Percentiles rank a stretch among this genome's conserved stretches.
These are phyloP conservation scores for Kodamaea fungicola DNA, from an alignment of 1,139 yeast genomes.

Conservation along the genomic window DNA sequence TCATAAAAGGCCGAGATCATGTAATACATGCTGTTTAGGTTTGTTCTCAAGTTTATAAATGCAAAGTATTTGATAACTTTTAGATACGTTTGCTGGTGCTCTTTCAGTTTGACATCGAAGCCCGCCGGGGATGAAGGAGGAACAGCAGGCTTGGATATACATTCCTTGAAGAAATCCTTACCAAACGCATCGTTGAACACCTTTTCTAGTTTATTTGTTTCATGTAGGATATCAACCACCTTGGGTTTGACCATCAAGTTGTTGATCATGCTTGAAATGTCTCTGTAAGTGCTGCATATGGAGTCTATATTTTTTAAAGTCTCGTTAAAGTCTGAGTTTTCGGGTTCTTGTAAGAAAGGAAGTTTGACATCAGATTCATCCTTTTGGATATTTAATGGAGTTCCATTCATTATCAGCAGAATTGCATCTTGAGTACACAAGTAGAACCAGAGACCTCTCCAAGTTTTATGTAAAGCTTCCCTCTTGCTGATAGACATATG, in stretches of 20 bases:
- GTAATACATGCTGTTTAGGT: constrained; percentile 43
- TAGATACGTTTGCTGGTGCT: constrained; percentile 12
- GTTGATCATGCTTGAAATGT: constrained; percentile 26
- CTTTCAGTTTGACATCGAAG: constrained; percentile 7
- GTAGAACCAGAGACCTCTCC: constrained; percentile 41
- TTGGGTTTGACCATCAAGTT: constrained; percentile 32
- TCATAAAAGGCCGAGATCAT: constrained; percentile 45
- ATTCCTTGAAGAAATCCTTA: constrained; percentile 42
- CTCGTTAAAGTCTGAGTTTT: constrained; percentile 17
- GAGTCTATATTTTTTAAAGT: constrained; percentile 12
- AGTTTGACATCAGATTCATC: constrained; percentile 32
- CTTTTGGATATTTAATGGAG: constrained; percentile 25
- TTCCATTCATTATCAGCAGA: constrained; percentile 34
- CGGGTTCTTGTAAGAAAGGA: constrained; percentile 18
- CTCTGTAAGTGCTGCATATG: constrained; percentile 29
- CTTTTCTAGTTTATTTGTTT: constrained; percentile 38
- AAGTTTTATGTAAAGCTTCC: constrained; percentile 24
- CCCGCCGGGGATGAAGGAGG: constrained; percentile 12
- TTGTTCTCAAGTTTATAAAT: constrained; percentile 40
- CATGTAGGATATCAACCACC: constrained; percentile 34
- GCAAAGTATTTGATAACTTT: constrained; percentile 36
- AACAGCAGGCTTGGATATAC: constrained; percentile 33
- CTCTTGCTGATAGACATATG: constrained; percentile 31
- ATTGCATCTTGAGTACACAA: constrained; percentile 30
- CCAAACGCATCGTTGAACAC: constrained; percentile 39